Evolutionary conservation across 2,329 filamentous ascomycete species (phyloP).

Genomic region (Raffaelea arxii): DNA sequence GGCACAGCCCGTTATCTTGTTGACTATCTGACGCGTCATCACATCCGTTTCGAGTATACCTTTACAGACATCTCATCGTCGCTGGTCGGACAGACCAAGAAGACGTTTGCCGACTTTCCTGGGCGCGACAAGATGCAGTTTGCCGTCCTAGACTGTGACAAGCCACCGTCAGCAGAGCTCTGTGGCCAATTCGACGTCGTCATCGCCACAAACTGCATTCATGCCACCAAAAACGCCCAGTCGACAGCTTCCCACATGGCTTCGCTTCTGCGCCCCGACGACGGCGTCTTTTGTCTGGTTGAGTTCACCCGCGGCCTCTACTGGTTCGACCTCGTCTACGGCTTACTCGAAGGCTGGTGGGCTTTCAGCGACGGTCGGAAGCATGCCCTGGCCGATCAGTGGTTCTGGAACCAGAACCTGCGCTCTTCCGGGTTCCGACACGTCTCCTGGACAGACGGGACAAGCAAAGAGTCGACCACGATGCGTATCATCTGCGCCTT

Average conservation of each 20-base stretch:
- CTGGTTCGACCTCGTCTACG: conserved; percentile 26
- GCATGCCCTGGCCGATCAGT: conserved; percentile 9
- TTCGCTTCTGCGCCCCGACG: conserved; percentile 18
- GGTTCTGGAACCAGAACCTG: conserved; percentile 12
- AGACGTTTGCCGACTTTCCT: conserved; percentile 3
- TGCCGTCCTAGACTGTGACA: conserved; percentile 19
- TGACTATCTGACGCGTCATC: conserved; percentile 15
- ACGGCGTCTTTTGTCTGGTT: conserved; percentile 24
- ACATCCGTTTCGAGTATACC: conserved; percentile 24
- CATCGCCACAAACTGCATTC: conserved; percentile 22
- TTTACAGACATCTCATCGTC: conserved; percentile 28
- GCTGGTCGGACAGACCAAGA: conserved; percentile 19
- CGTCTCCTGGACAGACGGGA: conserved; percentile 21
- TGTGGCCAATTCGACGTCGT: conserved; percentile 20
- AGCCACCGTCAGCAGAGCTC: conserved; percentile 15
- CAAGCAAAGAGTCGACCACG: not conserved
- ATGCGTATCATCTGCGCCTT: not conserved
- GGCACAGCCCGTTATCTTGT: conserved; percentile 23
- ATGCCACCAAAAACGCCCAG: conserved; percentile 19
- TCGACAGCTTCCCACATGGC: conserved; percentile 16
- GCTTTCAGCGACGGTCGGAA: conserved; percentile 21
- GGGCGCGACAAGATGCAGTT: conserved; percentile 17
- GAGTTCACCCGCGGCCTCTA: conserved; percentile 22
- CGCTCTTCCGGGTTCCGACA: conserved; percentile 17
- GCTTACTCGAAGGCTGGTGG: conserved; percentile 29